phyloP scores from a whole-genome alignment of 371 early-diverging fungal species.

The Caulochytrium protostelioides region DNA sequence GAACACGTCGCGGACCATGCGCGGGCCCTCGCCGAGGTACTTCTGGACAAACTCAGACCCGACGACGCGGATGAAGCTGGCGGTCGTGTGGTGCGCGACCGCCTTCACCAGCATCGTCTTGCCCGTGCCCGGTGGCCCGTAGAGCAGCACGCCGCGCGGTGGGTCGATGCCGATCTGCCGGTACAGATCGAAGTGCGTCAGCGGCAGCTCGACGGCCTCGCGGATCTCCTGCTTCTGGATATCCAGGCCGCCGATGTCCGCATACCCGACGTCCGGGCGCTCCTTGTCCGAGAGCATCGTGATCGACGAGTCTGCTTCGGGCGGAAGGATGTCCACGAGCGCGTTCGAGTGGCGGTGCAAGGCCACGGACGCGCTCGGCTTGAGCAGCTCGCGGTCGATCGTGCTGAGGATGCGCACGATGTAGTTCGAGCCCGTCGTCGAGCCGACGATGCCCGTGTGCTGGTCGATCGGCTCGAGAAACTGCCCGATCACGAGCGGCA shows the following conservation, averaged over 20 bases:
- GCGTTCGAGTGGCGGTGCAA: conserved; percentile 98
- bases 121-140: conserved; percentile 94
- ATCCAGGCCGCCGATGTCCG: conserved; percentile 98
- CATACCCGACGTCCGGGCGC: conserved; percentile 88
- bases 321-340: conserved; percentile 86
- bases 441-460: conserved; percentile 87
- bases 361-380: conserved; percentile 93
- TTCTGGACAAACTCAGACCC: conserved; percentile 99
- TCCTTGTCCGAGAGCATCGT: conserved; percentile 87
- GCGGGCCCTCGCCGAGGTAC: conserved; percentile 98
- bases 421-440: conserved; percentile 89
- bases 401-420: conserved; percentile 94
- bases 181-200: conserved; percentile 98
- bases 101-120: conserved; percentile 99
- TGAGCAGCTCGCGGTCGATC: conserved; percentile 93
- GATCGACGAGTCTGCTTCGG: conserved; percentile 93
- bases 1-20: conserved; percentile 99
- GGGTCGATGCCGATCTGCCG: conserved; percentile 99
- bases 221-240: conserved; percentile 99
- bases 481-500: conserved; percentile 98
- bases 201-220: conserved; percentile 98
- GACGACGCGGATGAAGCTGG: conserved; percentile 95
- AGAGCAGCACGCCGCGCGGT: conserved; percentile 94
- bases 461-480: conserved; percentile 98
- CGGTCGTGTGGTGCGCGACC: conserved; percentile 98